A percentile compares a stretch with the other conserved stretches of the same genome.
phyloP scores from a whole-genome alignment of 139 green algal species.

The Mesostigma viride region DNA sequence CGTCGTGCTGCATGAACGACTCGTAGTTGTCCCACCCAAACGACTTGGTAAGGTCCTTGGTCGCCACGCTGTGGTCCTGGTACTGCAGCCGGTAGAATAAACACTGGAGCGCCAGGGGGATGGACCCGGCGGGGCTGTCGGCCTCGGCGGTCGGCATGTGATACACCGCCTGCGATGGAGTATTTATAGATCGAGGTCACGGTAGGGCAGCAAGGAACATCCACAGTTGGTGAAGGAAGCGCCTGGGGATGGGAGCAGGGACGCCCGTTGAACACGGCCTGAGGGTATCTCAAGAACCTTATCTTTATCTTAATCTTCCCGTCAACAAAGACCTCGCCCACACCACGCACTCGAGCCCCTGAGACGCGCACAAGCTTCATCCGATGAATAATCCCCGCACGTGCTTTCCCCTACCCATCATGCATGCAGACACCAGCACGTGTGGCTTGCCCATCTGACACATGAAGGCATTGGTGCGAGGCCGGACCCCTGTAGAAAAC shows the following conservation, averaged over 20 bases:
- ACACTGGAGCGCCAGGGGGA: constrained; percentile 87
- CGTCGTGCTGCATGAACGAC: constrained; percentile 95
- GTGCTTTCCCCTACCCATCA: too few species aligned
- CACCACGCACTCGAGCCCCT: too few species aligned
- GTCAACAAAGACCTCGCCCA: too few species aligned
- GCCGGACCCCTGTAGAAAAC: too few species aligned
- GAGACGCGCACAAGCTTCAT: too few species aligned
- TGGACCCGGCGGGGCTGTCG: constrained; percentile 43
- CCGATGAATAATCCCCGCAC: too few species aligned
- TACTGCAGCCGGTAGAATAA: constrained; percentile 96
- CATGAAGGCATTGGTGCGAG: too few species aligned
- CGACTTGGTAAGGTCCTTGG: constrained; percentile 87
- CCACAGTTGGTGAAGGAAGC: background rate
- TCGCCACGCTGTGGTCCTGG: constrained; percentile 54
- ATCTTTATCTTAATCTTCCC: too few species aligned
- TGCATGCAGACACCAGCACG: too few species aligned
- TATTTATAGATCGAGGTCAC: background rate
- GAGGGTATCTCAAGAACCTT: too few species aligned
- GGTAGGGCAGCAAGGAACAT: background rate
- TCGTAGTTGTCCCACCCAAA: constrained; percentile 93
- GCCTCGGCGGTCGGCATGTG: constrained; percentile 75
- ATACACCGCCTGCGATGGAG: constrained; percentile 72
- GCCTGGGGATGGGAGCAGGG: background rate
- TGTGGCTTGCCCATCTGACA: too few species aligned
- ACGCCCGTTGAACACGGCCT: too few species aligned